Conservation (phyloP, 495 filamentous ascomycete species). For the Penicillium flavigenum region DNA sequence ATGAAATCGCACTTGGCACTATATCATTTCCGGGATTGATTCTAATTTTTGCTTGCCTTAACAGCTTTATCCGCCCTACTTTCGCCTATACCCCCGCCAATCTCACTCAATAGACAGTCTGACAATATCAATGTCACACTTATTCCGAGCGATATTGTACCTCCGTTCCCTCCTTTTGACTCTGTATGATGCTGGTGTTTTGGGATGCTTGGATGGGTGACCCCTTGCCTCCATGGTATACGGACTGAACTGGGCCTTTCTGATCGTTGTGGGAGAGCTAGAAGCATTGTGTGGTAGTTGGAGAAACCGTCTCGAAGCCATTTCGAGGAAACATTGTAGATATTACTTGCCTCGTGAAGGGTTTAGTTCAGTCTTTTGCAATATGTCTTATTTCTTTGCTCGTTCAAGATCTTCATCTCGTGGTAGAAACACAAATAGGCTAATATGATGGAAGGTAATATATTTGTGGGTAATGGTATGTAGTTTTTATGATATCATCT, state of each 20-base stretch:
- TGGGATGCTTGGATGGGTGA: constrained; percentile 9
- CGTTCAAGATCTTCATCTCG: background rate
- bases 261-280: constrained; percentile 10
- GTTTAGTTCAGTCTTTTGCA: constrained; percentile 35
- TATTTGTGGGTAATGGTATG: background rate
- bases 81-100: constrained; percentile 46
- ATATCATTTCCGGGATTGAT: background rate
- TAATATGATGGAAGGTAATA: background rate
- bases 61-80: constrained; percentile 50
- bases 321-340: constrained; percentile 38
- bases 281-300: constrained; percentile 6
- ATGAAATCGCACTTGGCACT: background rate
- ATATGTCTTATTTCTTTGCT: constrained; percentile 25
- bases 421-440: background rate
- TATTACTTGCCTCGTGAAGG: constrained; percentile 36
- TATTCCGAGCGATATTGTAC: constrained; percentile 5
- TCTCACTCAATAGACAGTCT: constrained; percentile 35
- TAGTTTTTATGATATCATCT: constrained; percentile 9
- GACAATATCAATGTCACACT: constrained; percentile 10
- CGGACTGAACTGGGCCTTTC: constrained; percentile 17
- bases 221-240: constrained; percentile 10
- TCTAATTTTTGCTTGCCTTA: background rate
- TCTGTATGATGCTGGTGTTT: constrained; percentile 17
- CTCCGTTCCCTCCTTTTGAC: constrained; percentile 10
- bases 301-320: constrained; percentile 15